Base-by-base conservation (phyloP, 192 early-diverging fungal genomes). In the Backusella tarrabulga region DNA sequence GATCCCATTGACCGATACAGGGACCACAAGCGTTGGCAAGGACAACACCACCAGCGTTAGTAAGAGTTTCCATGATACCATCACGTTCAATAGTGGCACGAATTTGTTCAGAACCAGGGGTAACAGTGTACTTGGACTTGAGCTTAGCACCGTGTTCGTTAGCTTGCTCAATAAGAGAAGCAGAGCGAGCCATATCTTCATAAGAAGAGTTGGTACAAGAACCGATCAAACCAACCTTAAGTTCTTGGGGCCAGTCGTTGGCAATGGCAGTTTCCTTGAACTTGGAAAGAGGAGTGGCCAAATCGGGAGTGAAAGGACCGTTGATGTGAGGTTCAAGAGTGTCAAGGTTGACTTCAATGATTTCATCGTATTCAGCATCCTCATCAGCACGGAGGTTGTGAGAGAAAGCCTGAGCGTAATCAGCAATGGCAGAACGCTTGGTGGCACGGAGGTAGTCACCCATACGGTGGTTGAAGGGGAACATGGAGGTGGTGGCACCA, bases 1-100 rank as follows among this genome's bases (percentile, higher is more conserved):
- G 97, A 84, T 97, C 96, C 97, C 97, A 99, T 87, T 97, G 96
- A 78, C 97, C 97, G 82, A 99, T 99, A 88, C 97, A 99, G 52
- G 97, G 97, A 52, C 97, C 97, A 86, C 97, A 99, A 74, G 97
- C 97, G 86, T 99, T 99, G 81, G 97, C 95, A 71, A 96, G 91
- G 52, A 99, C 95, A 60, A 91, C 83, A 80, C 94, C 97, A 74
- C 96, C 96, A 71, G 89, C 94, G 3, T 84, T 73, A 75, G 90
- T 92, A 71, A 99, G 88, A 72, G 83, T 89, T 41, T 92, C 83
- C 78, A 92, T 92, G 67, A 93, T 90, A 40, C 95, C 95, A 83
- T 99, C 97, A 70, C 95, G 92, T 83, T 92, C 93, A 77, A 97
- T 95, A 50, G 97, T 99, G 50, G 97, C 96, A 75, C 96, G 92